phyloP scores from a whole-genome alignment of 2,329 filamentous ascomycete species.

The Colletotrichum sublineola region DNA sequence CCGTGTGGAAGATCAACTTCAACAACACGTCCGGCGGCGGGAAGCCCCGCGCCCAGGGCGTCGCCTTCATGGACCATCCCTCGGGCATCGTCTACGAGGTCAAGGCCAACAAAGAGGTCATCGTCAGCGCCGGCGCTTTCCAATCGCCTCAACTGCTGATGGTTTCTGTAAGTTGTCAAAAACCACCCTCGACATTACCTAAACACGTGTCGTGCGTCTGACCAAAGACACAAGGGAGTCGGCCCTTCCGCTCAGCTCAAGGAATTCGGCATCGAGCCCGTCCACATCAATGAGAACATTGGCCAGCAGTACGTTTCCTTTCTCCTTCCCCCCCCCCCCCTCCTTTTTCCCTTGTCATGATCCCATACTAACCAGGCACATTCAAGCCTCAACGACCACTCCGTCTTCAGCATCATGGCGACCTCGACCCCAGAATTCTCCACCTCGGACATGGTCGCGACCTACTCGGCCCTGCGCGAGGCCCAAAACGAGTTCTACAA shows the following conservation, averaged over 20 bases:
- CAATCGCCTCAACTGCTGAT: constrained; percentile 43
- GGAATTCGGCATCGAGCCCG: constrained; percentile 44
- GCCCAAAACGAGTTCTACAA: constrained; percentile 46
- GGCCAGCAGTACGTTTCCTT: constrained; percentile 44
- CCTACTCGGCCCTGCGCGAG: constrained; percentile 41
- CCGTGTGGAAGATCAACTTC: constrained; percentile 44
- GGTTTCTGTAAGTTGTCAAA: constrained; percentile 37
- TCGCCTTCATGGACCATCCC: constrained; percentile 47
- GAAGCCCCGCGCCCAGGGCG: constrained; percentile 44
- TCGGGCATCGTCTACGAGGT: constrained; percentile 42
- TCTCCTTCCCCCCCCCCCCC: too few species aligned
- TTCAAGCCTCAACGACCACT: constrained; percentile 46
- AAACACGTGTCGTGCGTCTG: background rate
- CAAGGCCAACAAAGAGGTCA: constrained; percentile 39
- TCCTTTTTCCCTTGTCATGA: background rate
- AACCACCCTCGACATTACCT: background rate
- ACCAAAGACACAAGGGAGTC: constrained; percentile 37
- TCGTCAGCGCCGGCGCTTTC: constrained; percentile 40
- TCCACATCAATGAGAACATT: constrained; percentile 46
- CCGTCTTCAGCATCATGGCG: constrained; percentile 48
- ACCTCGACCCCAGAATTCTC: constrained; percentile 45
- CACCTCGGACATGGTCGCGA: constrained; percentile 45
- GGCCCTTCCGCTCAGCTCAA: constrained; percentile 43
- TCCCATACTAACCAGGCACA: background rate
- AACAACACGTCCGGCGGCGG: constrained; percentile 31